Evolutionary conservation across 2,329 filamentous ascomycete genomes (phyloP).

Genomic region (Sphaerostilbella broomeana): DNA sequence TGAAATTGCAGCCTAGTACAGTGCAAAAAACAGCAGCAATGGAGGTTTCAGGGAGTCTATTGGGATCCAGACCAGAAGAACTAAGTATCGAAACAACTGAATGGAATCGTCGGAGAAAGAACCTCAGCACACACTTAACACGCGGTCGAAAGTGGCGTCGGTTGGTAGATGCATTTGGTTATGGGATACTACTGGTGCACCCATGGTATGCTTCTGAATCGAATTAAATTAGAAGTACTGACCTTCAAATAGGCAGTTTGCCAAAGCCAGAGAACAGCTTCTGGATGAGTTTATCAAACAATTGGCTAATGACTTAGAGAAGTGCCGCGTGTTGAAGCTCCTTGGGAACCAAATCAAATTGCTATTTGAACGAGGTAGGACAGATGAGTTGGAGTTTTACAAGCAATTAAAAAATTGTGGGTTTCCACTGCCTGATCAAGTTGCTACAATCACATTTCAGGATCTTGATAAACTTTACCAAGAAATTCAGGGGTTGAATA

Average conservation of each 20-base stretch:
- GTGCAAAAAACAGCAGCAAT: neutral
- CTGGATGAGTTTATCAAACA: slow-evolving; percentile 6
- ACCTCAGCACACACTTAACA: slow-evolving; percentile 3
- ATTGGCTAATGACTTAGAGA: slow-evolving; percentile 4
- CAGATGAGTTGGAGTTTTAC: slow-evolving; percentile 3
- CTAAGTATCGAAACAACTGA: neutral
- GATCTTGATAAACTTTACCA: slow-evolving; percentile 5
- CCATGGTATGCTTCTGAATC: slow-evolving; percentile 7
- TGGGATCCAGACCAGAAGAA: slow-evolving; percentile 3
- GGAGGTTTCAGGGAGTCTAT: neutral
- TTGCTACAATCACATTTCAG: neutral
- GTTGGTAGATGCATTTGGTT: slow-evolving; percentile 4
- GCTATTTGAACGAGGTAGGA: slow-evolving; percentile 6
- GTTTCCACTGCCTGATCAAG: neutral
- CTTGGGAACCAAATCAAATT: slow-evolving; percentile 6
- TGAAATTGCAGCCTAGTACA: neutral
- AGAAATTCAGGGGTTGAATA: neutral
- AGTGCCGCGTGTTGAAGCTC: slow-evolving; percentile 7
- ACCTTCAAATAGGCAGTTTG: slow-evolving; percentile 6
- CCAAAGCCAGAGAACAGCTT: slow-evolving; percentile 4
- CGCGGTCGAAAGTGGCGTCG: slow-evolving; percentile 10
- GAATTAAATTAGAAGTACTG: neutral
- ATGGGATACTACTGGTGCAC: slow-evolving; percentile 8
- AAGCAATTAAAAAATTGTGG: slow-evolving; percentile 1
- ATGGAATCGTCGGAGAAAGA: slow-evolving; percentile 9